Base-by-base conservation (phyloP, 495 filamentous ascomycete genomes). In the Aspergillus sclerotiicarbonarius region DNA sequence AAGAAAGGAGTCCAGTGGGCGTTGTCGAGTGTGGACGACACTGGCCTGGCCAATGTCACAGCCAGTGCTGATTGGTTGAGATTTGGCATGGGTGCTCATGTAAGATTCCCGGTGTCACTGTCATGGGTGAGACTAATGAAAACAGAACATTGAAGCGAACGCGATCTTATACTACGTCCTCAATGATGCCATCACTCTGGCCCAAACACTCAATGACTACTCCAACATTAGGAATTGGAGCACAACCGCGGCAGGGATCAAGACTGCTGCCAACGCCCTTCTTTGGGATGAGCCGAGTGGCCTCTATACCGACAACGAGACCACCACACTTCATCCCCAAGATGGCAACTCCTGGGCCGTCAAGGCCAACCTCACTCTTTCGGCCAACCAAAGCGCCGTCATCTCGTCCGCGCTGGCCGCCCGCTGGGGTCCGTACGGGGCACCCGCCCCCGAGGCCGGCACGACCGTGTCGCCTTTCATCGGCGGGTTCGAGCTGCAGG, bases 381-480 rank as follows among this genome's bases (percentile, higher is more conserved):
- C 68, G 9, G 53, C 59, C 6, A 20, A 15, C 0, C 68, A 68
- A 55, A 51, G 43, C 37, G 45, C 2, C 9, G 35, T 32, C n/a
- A 62, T 85, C 49, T 80, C 76, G 25, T 53, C 62, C 13, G 70
- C 67, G 39, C 72, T 87, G 8, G 60, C 67, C 20, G 41, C 63
- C 8, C 76, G 83, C 20, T 86, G 83, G 83, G 77, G 63, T 18
- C 67, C 64, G 8, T 80, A 78, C 54, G 84, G 84, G 18, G 82
- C 83, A 7, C 83, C 82, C 0, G 80, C 82, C 19, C 68, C 72
- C 20, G 84, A 87, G 64, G 79, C 80, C 31, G 76, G 73, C 9
- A 71, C 76, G 50, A 78, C 79, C 32, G 75, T 87, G 41, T 84
- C 79, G 0, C 84, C 84, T 0, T 86, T 86, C 68, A 76, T 80